These are phyloP conservation scores for Penicillium sp. DNA, from an alignment of 2,329 filamentous ascomycete genomes.

Conservation along the genomic window DNA sequence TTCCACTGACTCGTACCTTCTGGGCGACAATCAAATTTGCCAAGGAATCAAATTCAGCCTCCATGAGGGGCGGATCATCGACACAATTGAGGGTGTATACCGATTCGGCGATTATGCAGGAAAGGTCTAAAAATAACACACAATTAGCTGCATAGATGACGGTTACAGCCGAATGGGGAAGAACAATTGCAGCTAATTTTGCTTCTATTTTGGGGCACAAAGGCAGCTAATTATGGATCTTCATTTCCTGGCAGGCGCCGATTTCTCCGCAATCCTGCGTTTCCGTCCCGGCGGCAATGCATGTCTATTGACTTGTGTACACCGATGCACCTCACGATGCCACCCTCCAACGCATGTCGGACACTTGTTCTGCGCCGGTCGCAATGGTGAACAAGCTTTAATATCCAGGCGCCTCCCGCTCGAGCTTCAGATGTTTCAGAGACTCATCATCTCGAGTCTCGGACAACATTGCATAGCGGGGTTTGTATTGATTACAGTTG, in stretches of 20 bases:
- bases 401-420: constrained; percentile 23
- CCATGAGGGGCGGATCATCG: neutral
- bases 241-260: constrained; percentile 1
- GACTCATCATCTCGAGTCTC: neutral
- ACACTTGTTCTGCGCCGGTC: neutral
- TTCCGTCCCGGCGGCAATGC: constrained; percentile 17
- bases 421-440: constrained; percentile 1
- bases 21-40: neutral
- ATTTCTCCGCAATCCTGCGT: constrained; percentile 10
- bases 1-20: no score
- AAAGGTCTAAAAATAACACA: constrained; percentile 5
- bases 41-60: neutral
- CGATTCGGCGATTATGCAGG: neutral
- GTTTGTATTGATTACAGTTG: neutral
- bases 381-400: constrained; percentile 21
- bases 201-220: constrained; percentile 17
- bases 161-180: constrained; percentile 1
- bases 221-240: constrained; percentile 21
- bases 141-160: constrained; percentile 1
- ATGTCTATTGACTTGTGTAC: constrained; percentile 10
- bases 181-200: constrained; percentile 15
- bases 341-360: constrained; percentile 1
- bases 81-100: neutral
- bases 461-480: neutral
- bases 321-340: constrained; percentile 2